Conservation (phyloP, 805 yeast species). For the Hanseniaspora occidentalis region DNA sequence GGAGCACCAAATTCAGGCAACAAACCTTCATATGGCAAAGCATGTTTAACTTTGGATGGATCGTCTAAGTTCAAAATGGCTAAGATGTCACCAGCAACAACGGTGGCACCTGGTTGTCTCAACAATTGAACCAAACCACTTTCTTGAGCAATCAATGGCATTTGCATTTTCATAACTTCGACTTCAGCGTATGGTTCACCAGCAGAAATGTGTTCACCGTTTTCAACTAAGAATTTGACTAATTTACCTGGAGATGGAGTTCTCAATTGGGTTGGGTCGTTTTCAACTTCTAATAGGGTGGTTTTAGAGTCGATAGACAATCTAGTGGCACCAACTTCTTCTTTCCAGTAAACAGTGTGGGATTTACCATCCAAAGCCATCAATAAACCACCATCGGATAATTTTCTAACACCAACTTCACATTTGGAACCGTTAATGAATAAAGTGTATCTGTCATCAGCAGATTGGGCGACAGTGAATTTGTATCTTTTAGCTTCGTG, state of each 20-base stretch:
- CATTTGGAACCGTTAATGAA: slow-evolving; percentile 89
- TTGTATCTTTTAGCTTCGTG: slow-evolving; percentile 89
- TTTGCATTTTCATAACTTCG: slow-evolving; percentile 99
- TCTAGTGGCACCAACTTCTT: slow-evolving; percentile 92
- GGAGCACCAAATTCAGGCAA: slow-evolving; percentile 84
- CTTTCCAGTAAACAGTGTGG: slow-evolving; percentile 94
- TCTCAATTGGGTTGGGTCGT: slow-evolving; percentile 96
- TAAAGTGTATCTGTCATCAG: slow-evolving; percentile 71
- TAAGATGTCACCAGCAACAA: slow-evolving; percentile 91
- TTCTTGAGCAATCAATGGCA: slow-evolving; percentile 92
- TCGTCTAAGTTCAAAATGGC: slow-evolving; percentile 93
- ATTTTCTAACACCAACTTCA: slow-evolving; percentile 75
- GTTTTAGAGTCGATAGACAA: slow-evolving; percentile 92
- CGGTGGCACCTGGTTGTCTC: slow-evolving; percentile 97
- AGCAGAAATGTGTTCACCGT: slow-evolving; percentile 81
- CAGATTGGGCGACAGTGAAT: slow-evolving; percentile 91
- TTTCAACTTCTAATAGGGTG: slow-evolving; percentile 85
- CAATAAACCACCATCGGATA: slow-evolving; percentile 90
- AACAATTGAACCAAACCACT: slow-evolving; percentile 85
- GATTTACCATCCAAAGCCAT: slow-evolving; percentile 84
- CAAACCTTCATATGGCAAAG: slow-evolving; percentile 88
- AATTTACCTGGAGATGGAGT: slow-evolving; percentile 99
- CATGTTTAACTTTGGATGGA: slow-evolving; percentile 94
- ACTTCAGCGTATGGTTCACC: slow-evolving; percentile 98
- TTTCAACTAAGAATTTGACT: slow-evolving; percentile 84